Conservation (phyloP, 2,329 filamentous ascomycete species). For the Cadophora gregata region DNA sequence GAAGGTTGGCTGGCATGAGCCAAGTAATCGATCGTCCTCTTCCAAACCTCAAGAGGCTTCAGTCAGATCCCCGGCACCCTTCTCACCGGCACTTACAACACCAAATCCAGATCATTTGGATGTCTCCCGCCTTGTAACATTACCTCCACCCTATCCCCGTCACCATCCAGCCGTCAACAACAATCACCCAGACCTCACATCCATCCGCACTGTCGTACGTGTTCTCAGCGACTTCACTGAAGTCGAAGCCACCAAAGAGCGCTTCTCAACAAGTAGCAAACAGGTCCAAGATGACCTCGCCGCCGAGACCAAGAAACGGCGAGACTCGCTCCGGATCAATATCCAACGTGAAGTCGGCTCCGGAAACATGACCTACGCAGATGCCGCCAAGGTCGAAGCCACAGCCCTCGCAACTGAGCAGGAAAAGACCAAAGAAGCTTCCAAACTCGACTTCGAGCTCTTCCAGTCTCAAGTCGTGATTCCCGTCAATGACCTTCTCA, state of each 20-base stretch:
- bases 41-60: slow-evolving; percentile 36
- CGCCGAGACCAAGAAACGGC: slow-evolving; percentile 57
- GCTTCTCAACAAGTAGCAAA: slow-evolving; percentile 60
- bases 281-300: slow-evolving; percentile 63
- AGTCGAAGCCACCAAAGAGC: slow-evolving; percentile 71
- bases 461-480: slow-evolving; percentile 86
- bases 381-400: slow-evolving; percentile 81
- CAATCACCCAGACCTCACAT: slow-evolving; percentile 85
- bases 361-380: slow-evolving; percentile 80
- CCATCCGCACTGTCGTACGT: slow-evolving; percentile 76
- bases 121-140: slow-evolving; percentile 87
- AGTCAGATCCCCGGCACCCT: slow-evolving; percentile 38
- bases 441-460: slow-evolving; percentile 80
- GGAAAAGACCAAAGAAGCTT: slow-evolving; percentile 71
- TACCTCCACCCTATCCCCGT: slow-evolving; percentile 91
- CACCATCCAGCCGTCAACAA: slow-evolving; percentile 97
- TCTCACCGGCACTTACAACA: slow-evolving; percentile 49
- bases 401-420: slow-evolving; percentile 76
- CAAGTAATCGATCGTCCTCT: slow-evolving; percentile 37
- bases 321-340: slow-evolving; percentile 71
- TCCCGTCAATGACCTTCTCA: slow-evolving; percentile 81
- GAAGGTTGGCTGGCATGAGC: slow-evolving; percentile 62
- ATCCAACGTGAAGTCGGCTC: slow-evolving; percentile 80
- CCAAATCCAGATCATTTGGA: slow-evolving; percentile 69
- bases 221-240: slow-evolving; percentile 76